Evolutionary conservation across 1,284 basidiomycete genomes (phyloP), one percentile per base, ranked within the genome.

Genomic region (Leccinum cinnamomeum): DNA sequence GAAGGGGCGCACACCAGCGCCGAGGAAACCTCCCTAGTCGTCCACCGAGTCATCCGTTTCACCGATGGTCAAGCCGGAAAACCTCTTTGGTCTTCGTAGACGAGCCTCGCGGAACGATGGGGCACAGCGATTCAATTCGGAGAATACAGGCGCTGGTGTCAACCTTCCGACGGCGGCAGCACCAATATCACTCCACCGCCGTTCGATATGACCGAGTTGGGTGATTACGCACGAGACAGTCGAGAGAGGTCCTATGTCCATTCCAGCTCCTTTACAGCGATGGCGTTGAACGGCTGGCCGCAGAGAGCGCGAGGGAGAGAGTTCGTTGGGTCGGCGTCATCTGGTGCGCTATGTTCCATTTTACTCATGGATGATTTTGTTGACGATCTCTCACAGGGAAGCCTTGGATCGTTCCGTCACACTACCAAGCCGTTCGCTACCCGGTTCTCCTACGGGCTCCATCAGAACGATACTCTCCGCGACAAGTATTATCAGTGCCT

Each of bases 251-350:
- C 60, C 73, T 96, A 7, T 92, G 92, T 60, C 94, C 94, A 0
- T 95, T 96, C 78, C 92, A 94, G 71, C 82, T 96, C 78, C 72
- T 94, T 37, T 96, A 96, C 71, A 83, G 84, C 18, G 94, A 96
- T 73, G 94, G 94, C 3, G 87, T 92, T 1, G 94, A 96, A 73
- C 78, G 93, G 11, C 73, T 96, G 11, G 94, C 88, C 1, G 88
- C 91, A 20, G 93, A 94, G 70, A 94, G 90, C 64, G 84, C 93
- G 5, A 75, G 89, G 61, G 91, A 95, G 70, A 81, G 94, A 65
- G 90, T 93, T 56, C 85, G 89, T 74, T 95, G 94, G 94, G 91
- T 95, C 23, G 90, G 89, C 68, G 84, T 91, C 3, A 84, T 96
- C 58, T 94, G 91, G 94, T 93, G 69, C 2, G 56, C 87, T 78